Base-by-base conservation (phyloP, 2,329 filamentous ascomycete species). In the Aspergillus costaricaensis region DNA sequence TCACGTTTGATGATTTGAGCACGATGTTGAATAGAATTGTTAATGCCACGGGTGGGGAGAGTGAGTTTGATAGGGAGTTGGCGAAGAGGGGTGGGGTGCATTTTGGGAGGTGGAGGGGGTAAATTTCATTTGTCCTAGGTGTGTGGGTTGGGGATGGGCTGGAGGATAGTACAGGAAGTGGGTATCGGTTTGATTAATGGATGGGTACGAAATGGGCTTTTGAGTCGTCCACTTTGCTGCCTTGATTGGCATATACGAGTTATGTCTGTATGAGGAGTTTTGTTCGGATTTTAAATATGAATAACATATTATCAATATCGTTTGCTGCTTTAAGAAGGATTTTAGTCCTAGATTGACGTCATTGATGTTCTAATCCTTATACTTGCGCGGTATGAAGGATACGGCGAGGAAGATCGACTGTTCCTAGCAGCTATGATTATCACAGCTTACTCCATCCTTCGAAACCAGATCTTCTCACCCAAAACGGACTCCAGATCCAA, bases 401-500 rank as follows among this genome's bases (percentile, higher is more conserved):
- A n/a, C n/a, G n/a, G n/a, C n/a, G n/a, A n/a, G n/a, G n/a, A n/a
- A n/a, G n/a, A n/a, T n/a, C n/a, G n/a, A n/a, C 27, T 32, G 3
- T 12, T 32, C 1, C 30, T 32, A 14, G 30, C 5, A 12, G 30
- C 12, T 14, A 36, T 36, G 27, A 32, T 12, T 10, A 10, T 32
- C 9, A 32, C 30, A 32, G 30, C 10, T 36, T 5, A 36, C 32
- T 4, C 32, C 5, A 2, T 6, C 10, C 32, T 12, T 36, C 5
- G 5, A 36, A 69, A 66, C 65, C 63, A 70, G 9, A 68, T 62
- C 51, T 59, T 69, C 12, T 62, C 39, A 0, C 62, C 56, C 32
- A 66, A 14, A 7, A 49, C 55, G 36, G 62, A 59, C 23, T 68
- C 64, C 21, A 69, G 12, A 7, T 55, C 38, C 15, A 70, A 17